Base-by-base conservation (phyloP, 2,329 filamentous ascomycete species). In the Trichoderma polysporum region DNA sequence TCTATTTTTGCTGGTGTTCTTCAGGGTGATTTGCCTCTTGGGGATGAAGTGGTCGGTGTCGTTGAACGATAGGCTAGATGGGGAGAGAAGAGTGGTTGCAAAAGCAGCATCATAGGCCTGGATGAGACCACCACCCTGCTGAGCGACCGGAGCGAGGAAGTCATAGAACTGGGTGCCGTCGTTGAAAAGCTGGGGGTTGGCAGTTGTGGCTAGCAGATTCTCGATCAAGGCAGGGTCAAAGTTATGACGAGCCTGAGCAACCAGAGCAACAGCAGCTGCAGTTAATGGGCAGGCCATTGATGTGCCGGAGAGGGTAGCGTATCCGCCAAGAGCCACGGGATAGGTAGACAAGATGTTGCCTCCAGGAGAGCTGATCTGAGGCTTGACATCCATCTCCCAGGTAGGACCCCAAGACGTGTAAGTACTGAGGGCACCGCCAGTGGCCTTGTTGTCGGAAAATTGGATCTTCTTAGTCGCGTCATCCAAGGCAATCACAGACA, bases 391-490 rank as follows among this genome's bases (percentile, higher is more conserved):
- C 69, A 86, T 78, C 71, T 89, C 86, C 74, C 82, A 88, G 2
- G 83, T 86, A 2, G 87, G 87, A 8, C 87, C 87, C 87, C 86
- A 90, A 6, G 82, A 84, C 49, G 84, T 86, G 74, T 79, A 88
- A 5, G 75, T 76, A 71, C 83, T 86, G 37, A 84, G 73, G 53
- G 81, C 84, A 7, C 87, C 87, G 1, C 83, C 85, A 0, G 82
- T 83, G 0, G 70, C 59, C 1, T 74, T 76, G 75, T 86, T 86
- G 59, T 70, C 41, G 37, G 71, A 68, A 9, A 61, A 52, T 7
- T 54, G 37, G 8, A 66, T 31, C 22, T 56, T 72, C 29, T 74
- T 68, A 19, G 56, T 33, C 2, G 80, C 77, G 4, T 79, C 78
- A 0, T 71, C 53, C 0, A 80, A 78, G 65, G 82, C 79, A 0